Evolutionary conservation across 202 grass and related monocot genomes (phyloP), one percentile per base, ranked within the genome.

Genomic region (Panicum hallii): DNA sequence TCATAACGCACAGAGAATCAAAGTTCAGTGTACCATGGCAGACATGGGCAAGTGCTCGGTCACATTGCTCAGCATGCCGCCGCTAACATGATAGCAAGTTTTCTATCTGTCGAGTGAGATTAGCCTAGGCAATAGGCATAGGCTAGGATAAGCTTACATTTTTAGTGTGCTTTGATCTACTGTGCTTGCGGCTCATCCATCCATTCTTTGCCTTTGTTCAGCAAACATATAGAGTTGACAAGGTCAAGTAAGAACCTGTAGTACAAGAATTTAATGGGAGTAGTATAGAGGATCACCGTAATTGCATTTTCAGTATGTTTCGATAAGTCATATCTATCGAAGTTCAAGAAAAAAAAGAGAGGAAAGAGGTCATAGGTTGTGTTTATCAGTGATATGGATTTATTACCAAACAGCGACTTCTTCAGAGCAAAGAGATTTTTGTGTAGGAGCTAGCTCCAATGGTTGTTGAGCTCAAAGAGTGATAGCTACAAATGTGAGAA

Each of bases 11-110:
- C 3, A 52, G 17, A 74, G 9, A 34, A 63, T 66, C 67, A 67
- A 82, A 73, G 76, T 79, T 83, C 67, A 74, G 44, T 56, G 64
- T 45, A 53, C 80, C 20, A 78, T 79, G 68, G 79, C 83, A 86
- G 88, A 86, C 88, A 90, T 61, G 58, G 83, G 42, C 73, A 82
- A 79, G 79, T 90, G 83, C 83, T 82, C 16, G 32, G 50, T 46
- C 73, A 84, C 40, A 19, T 68, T 48, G 63, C 50, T 36, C 53
- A 12, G 28, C 48, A 61, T 43, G 52, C 41, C 79, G 58, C 74
- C 79, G 79, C 79, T 58, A 57, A 60, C 72, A 69, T 77, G 61
- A 45, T 70, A 56, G 23, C 13, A 77, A 52, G 11, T 26, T 61
- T 72, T 72, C 5, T 48, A 57, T 32, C 82, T 72, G 60, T 86